These are phyloP conservation scores for Ophiostoma angusticollis DNA, from an alignment of 2,329 filamentous ascomycete genomes.

Conservation along the genomic window DNA sequence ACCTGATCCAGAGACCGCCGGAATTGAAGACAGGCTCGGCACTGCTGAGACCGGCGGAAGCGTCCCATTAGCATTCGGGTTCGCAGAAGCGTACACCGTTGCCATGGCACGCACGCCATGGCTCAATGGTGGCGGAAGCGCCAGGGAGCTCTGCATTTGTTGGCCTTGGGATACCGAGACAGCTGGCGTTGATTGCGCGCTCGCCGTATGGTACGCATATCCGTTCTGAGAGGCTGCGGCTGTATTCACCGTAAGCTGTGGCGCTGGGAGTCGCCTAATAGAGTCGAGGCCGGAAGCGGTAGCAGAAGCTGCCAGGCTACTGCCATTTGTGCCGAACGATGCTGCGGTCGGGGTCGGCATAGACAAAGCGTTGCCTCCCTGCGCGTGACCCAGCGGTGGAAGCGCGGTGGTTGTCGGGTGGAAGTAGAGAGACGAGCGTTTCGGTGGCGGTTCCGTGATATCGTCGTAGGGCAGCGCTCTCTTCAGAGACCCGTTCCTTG, in stretches of 20 bases:
- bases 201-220: not conserved
- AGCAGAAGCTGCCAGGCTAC: no score
- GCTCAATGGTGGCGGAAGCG: conserved; percentile 51
- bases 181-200: conserved; percentile 1
- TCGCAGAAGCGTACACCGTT: conserved; percentile 52
- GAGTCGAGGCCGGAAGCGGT: not conserved
- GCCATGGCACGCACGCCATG: conserved; percentile 59
- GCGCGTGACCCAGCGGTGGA: not conserved
- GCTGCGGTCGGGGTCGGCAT: not conserved
- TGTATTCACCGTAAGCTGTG: conserved; percentile 56
- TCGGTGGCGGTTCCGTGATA: conserved; percentile 39
- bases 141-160: conserved; percentile 34
- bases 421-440: conserved; percentile 28
- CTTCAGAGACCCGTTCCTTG: conserved; percentile 30
- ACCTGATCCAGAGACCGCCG: conserved; percentile 1
- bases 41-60: conserved; percentile 25
- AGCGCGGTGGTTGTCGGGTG: not conserved
- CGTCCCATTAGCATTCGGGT: conserved; percentile 20
- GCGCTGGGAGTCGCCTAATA: conserved; percentile 47
- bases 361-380: not conserved
- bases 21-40: conserved; percentile 6
- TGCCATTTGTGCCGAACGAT: not conserved
- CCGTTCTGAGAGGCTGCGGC: conserved; percentile 17
- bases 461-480: conserved; percentile 37
- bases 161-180: conserved; percentile 9